These are phyloP conservation scores for Cutaneotrichosporon dermatis DNA, from an alignment of 1,284 basidiomycete genomes.

Conservation along the genomic window DNA sequence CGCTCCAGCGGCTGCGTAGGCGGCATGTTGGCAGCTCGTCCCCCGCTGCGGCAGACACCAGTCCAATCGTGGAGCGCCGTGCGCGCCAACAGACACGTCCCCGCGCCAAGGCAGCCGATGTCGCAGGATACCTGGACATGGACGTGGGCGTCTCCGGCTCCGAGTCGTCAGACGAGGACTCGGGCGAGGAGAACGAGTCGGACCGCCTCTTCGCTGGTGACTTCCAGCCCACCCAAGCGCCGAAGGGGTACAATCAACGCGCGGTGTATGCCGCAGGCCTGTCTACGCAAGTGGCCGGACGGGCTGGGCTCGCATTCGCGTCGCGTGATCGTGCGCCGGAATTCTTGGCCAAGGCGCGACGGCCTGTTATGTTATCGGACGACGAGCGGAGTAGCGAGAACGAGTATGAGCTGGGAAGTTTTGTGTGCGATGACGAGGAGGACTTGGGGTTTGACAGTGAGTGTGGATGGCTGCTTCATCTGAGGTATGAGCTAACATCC, in stretches of 20 bases:
- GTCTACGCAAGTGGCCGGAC: conserved; percentile 34
- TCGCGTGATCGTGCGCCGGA: conserved; percentile 8
- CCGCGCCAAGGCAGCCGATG: background rate
- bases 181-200: conserved; percentile 44
- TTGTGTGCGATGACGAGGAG: conserved; percentile 41
- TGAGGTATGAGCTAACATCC: too few relatives aligned
- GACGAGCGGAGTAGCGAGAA: conserved; percentile 39
- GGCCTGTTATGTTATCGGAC: conserved; percentile 39
- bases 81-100: background rate
- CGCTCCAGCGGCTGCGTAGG: conserved; percentile 11
- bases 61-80: background rate
- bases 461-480: background rate
- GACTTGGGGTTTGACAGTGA: conserved; percentile 29
- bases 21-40: background rate
- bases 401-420: conserved; percentile 44
- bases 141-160: conserved; percentile 39
- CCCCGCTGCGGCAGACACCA: background rate
- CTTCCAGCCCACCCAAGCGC: conserved; percentile 51
- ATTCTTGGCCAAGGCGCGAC: conserved; percentile 42
- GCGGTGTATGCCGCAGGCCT: conserved; percentile 44
- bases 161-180: conserved; percentile 36
- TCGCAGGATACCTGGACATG: conserved; percentile 21
- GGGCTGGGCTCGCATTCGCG: conserved; percentile 34
- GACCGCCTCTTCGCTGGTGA: conserved; percentile 49
- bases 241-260: conserved; percentile 48